These are phyloP conservation scores for Tolypocladium album DNA, from an alignment of 2,329 filamentous ascomycete species.

Conservation along the genomic window DNA sequence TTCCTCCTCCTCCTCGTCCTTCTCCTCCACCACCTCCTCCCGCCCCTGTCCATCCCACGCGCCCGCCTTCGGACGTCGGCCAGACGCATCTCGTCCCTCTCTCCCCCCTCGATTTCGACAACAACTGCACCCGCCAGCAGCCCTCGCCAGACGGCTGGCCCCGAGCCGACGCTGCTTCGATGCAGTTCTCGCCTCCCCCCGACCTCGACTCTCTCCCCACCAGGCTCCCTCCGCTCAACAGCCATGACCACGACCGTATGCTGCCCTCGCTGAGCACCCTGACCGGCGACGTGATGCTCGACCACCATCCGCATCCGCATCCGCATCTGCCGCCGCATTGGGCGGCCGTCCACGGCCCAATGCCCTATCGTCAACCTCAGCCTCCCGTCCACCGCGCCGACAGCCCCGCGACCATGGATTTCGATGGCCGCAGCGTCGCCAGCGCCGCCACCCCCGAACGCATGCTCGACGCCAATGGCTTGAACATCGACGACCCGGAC, in stretches of 20 bases:
- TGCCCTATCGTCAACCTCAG: constrained; percentile 26
- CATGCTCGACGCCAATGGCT: constrained; percentile 27
- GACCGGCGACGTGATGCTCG: constrained; percentile 13
- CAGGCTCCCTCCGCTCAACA: constrained; percentile 13
- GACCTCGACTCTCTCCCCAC: constrained; percentile 16
- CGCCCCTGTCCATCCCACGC: constrained; percentile 11
- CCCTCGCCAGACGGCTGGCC: background rate
- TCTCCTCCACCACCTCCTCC: background rate
- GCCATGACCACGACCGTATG: constrained; percentile 16
- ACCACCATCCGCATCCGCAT: constrained; percentile 6
- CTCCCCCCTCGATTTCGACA: constrained; percentile 1
- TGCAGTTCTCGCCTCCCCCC: constrained; percentile 12
- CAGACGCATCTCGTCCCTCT: background rate
- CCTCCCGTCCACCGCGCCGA: constrained; percentile 24
- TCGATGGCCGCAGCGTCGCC: constrained; percentile 30
- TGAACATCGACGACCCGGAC: constrained; percentile 55
- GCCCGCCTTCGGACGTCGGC: background rate
- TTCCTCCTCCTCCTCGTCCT: background rate
- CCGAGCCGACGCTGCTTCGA: constrained; percentile 5
- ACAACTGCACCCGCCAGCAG: background rate
- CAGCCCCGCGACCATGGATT: constrained; percentile 37
- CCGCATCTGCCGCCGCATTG: constrained; percentile 23
- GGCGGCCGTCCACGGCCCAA: constrained; percentile 38
- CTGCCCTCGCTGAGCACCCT: constrained; percentile 26
- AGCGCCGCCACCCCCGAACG: constrained; percentile 35